phyloP scores from a whole-genome alignment of 352 stramenopile genomes.

The Phytopythium vexans region DNA sequence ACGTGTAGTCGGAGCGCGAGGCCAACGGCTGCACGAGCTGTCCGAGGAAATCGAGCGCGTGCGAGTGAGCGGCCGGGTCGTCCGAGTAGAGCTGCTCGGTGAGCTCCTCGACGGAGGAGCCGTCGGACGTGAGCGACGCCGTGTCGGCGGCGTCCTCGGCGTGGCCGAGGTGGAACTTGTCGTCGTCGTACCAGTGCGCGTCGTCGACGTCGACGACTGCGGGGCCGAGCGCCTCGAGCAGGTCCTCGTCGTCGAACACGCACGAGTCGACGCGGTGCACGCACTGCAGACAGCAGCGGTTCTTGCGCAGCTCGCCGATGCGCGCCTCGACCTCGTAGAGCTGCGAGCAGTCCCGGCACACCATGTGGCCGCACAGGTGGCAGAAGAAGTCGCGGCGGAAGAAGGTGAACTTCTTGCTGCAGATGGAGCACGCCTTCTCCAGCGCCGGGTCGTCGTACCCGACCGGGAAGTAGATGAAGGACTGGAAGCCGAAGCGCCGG shows the following conservation, averaged over 20 bases:
- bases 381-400: conserved; percentile 52
- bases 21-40: conserved; percentile 29
- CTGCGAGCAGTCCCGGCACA: conserved; percentile 40
- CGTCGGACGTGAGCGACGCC: conserved; percentile 28
- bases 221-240: conserved; percentile 35
- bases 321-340: conserved; percentile 47
- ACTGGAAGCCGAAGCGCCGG: conserved; percentile 56
- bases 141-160: conserved; percentile 26
- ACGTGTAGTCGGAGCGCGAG: conserved; percentile 13
- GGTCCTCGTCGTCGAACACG: conserved; percentile 46
- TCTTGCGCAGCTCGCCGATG: conserved; percentile 34
- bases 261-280: conserved; percentile 42
- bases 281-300: conserved; percentile 41
- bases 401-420: conserved; percentile 38
- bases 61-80: conserved; percentile 30
- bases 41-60: conserved; percentile 39
- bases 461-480: conserved; percentile 48
- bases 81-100: conserved; percentile 40
- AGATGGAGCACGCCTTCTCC: conserved; percentile 37
- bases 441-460: conserved; percentile 19
- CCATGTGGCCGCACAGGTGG: conserved; percentile 46
- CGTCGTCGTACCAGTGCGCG: conserved; percentile 38
- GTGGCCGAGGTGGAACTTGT: conserved; percentile 21
- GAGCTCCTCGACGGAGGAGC: conserved; percentile 29
- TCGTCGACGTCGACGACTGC: conserved; percentile 44